phyloP scores from a whole-genome alignment of 2,329 filamentous ascomycete species.

The Periconia sp. region DNA sequence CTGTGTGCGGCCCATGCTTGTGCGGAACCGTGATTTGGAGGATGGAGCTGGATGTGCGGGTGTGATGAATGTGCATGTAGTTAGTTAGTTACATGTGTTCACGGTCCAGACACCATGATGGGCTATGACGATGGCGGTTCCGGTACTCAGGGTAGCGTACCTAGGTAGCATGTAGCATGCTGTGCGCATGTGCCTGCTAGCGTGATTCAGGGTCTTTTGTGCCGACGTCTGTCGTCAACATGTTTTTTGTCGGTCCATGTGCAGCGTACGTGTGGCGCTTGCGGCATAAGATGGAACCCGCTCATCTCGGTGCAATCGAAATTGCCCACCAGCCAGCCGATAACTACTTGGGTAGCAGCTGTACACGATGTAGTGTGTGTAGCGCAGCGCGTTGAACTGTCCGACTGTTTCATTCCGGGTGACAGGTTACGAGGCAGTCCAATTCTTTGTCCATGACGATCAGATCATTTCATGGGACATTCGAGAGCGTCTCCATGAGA shows the following conservation, averaged over 20 bases:
- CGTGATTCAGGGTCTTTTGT: background rate
- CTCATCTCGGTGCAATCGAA: background rate
- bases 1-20: slow-evolving; percentile 40
- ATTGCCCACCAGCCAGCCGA: no score
- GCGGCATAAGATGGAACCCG: background rate
- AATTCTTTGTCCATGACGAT: no score
- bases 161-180: no score
- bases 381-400: background rate
- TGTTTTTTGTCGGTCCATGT: background rate
- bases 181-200: background rate
- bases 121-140: background rate
- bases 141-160: no score
- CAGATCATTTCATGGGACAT: no score
- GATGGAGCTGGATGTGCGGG: no score
- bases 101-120: background rate
- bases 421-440: background rate
- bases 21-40: background rate
- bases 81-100: no score
- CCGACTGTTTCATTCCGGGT: background rate
- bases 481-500: no score
- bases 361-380: background rate
- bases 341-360: no score
- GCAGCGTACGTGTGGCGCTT: background rate
- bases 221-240: no score
- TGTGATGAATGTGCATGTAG: no score